These are phyloP conservation scores for Arthrobotrys sinensis DNA, from an alignment of 2,329 filamentous ascomycete species.

Conservation along the genomic window DNA sequence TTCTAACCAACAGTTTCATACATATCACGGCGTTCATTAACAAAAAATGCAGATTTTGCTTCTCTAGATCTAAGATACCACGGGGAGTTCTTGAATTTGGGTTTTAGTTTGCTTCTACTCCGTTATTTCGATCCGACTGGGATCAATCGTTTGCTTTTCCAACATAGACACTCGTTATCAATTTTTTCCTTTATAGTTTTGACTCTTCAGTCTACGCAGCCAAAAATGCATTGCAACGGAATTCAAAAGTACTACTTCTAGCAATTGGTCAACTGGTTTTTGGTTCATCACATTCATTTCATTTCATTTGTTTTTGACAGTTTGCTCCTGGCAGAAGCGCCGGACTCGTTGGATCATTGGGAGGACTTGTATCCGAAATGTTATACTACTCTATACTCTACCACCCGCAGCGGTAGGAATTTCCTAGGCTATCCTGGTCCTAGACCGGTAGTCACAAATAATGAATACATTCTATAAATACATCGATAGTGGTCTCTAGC, in stretches of 20 bases:
- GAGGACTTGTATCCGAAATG: neutral
- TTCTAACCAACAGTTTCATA: constrained; percentile 19
- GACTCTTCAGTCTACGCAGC: constrained; percentile 11
- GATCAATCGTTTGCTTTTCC: constrained; percentile 13
- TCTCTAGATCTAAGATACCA: constrained; percentile 58
- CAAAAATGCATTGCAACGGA: constrained; percentile 35
- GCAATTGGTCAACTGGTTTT: constrained; percentile 23
- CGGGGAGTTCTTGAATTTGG: constrained; percentile 40
- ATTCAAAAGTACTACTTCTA: constrained; percentile 41
- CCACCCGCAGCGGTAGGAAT: neutral
- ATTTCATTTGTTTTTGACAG: constrained; percentile 12
- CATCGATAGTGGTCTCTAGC: neutral
- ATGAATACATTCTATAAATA: constrained; percentile 25
- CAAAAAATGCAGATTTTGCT: constrained; percentile 28
- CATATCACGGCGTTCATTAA: constrained; percentile 50
- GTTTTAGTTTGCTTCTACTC: constrained; percentile 1
- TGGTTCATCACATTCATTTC: constrained; percentile 31
- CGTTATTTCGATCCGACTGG: neutral
- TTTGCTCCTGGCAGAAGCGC: neutral
- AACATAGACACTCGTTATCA: constrained; percentile 47
- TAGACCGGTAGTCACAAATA: neutral
- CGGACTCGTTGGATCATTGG: neutral
- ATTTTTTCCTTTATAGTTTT: constrained; percentile 6
- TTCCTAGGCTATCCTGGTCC: neutral
- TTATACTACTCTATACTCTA: neutral